These are phyloP conservation scores for Trifolium dubium DNA, from an alignment of 306 rosid species.

Conservation along the genomic window DNA sequence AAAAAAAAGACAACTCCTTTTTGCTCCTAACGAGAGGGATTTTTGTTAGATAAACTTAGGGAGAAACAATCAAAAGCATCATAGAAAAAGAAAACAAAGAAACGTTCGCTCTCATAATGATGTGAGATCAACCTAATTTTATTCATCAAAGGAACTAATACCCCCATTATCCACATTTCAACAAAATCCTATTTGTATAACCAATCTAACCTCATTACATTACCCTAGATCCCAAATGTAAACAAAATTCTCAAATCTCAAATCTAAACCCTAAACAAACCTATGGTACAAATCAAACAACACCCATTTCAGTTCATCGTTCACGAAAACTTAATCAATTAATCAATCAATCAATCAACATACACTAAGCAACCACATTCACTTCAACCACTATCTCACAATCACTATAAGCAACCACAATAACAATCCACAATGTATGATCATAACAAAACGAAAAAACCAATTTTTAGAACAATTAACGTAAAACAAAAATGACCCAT, in stretches of 20 bases:
- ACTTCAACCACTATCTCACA: not conserved
- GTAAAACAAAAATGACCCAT: conserved; percentile 15
- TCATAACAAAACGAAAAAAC: not conserved
- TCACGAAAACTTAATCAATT: conserved; percentile 20
- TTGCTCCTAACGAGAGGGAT: not conserved
- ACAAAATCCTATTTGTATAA: conserved; percentile 1
- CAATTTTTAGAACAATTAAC: conserved; percentile 17
- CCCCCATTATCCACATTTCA: conserved; percentile 18
- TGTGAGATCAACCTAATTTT: conserved; percentile 23
- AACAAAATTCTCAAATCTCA: conserved; percentile 42
- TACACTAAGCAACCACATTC: not conserved
- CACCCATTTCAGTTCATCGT: conserved; percentile 29
- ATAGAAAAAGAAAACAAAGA: conserved; percentile 16
- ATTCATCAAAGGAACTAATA: conserved; percentile 1
- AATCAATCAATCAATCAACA: conserved; percentile 23
- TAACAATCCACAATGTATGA: conserved; percentile 39
- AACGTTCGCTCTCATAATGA: conserved; percentile 19
- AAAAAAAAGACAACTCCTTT: not conserved
- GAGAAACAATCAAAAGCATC: not conserved
- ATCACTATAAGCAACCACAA: not conserved
- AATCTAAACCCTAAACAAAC: conserved; percentile 59
- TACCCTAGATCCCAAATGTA: conserved; percentile 40
- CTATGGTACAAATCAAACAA: conserved; percentile 27
- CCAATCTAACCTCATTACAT: conserved; percentile 29
- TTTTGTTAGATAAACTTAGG: conserved; percentile 7